Base-by-base conservation (phyloP, 345 rosid genomes). In the Populus davidiana region DNA sequence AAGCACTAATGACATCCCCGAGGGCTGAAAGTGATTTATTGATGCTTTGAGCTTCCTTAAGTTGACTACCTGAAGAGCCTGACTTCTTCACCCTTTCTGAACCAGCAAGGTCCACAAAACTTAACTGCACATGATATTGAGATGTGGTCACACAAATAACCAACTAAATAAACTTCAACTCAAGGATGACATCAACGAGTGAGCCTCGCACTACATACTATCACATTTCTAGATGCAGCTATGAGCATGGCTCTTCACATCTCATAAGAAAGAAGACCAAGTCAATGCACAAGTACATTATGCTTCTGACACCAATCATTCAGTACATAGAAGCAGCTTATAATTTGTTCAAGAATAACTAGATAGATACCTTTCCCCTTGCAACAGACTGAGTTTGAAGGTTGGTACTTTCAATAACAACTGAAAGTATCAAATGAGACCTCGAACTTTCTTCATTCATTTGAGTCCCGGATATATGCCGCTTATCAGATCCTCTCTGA, bases 401-500 rank as follows among this genome's bases (percentile, higher is more conserved):
- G 82, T 93, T 91, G n/a, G 96, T 96, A 84, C 98, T 93, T 74
- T 96, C 98, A 70, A 93, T 91, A 61, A 93, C 86, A 77, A 96
- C 78, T 17, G 98, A 96, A 85, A 96, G 93, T 81, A 96, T 87
- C 78, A 93, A 64, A 83, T 96, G 99, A 73, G 99, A 96, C 82
- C 99, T 90, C 38, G 98, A 96, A 79, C 99, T 96, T 84, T 96
- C 94, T 81, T 90, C 97, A 78, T 93, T 96, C 99, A 96, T 96
- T 43, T 89, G 94, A 72, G 99, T 96, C 77, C 92, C 98, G 47
- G 94, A 92, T 14, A 86, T 91, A 82, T 96, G 99, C 41, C 99
- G 79, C 75, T 70, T 90, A 67, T 93, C 98, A 64, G 93, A 92
- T 75, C 99, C 99, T 78, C 87, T 85, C 71, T 91, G 89, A 74